Percentiles rank a stretch among this genome's conserved stretches.
phyloP scores from a whole-genome alignment of 768 basidiomycete genomes.

The Rhizopogon rudus region DNA sequence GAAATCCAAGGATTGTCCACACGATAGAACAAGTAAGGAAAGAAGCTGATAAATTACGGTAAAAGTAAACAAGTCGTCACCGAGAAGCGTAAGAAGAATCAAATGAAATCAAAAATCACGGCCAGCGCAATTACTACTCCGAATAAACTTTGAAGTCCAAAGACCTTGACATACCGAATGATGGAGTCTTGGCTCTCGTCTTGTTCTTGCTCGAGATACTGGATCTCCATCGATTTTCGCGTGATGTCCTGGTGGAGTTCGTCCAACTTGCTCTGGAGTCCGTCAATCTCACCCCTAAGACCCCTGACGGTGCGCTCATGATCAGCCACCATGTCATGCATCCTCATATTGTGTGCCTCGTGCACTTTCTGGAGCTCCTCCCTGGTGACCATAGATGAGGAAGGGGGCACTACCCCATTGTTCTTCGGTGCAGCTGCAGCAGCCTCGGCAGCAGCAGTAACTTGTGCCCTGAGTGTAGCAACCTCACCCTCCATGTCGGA shows the following conservation, averaged over 20 bases:
- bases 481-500: conserved; percentile 80
- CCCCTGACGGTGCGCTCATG: conserved; percentile 55
- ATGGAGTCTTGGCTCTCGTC: conserved; percentile 74
- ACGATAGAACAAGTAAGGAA: conserved; percentile 10
- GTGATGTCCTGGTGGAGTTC: conserved; percentile 57
- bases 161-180: conserved; percentile 68
- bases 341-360: conserved; percentile 79
- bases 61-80: conserved; percentile 5
- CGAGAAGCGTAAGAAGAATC: conserved; percentile 9
- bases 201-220: conserved; percentile 73
- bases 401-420: conserved; percentile 41
- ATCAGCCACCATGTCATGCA: conserved; percentile 67
- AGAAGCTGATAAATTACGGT: conserved; percentile 13
- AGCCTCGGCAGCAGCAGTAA: conserved; percentile 36
- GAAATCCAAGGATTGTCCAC: conserved; percentile 16
- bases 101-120: conserved; percentile 50
- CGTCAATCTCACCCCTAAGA: conserved; percentile 54
- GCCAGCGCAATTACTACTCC: conserved; percentile 47
- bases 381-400: conserved; percentile 50
- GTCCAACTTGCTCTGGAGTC: conserved; percentile 39
- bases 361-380: conserved; percentile 76
- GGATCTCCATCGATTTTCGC: conserved; percentile 77
- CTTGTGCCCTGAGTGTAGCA: conserved; percentile 53
- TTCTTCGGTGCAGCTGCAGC: conserved; percentile 44
- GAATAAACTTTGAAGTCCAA: conserved; percentile 53